These are phyloP conservation scores for Candida khao-thaluensis DNA, from an alignment of 805 yeast species.

Conservation along the genomic window DNA sequence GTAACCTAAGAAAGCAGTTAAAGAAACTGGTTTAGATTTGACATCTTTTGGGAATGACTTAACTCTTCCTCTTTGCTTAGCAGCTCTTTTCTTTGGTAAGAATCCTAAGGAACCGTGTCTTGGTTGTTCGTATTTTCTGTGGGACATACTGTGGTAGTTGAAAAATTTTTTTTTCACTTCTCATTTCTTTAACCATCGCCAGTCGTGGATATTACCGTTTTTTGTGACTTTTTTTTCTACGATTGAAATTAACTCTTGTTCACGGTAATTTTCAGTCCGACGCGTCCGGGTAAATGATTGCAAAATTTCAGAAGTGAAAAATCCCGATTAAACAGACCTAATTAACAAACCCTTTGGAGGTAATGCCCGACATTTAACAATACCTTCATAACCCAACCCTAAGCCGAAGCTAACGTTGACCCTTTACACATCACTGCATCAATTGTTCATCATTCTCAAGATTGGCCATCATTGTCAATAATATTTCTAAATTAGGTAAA, in stretches of 20 bases:
- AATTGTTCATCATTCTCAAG: constrained; percentile 4
- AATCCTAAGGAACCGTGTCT: constrained; percentile 99
- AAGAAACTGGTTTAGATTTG: constrained; percentile 19
- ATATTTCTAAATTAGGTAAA: constrained; percentile 1
- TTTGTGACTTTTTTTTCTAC: background rate
- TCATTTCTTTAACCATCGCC: background rate
- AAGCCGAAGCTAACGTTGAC: too few species aligned
- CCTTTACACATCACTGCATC: constrained; percentile 1
- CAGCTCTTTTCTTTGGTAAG: constrained; percentile 99
- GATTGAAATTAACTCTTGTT: background rate
- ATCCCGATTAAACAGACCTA: constrained; percentile 2
- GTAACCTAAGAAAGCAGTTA: constrained; percentile 99
- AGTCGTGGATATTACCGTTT: background rate
- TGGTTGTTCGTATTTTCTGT: constrained; percentile 99
- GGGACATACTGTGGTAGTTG: constrained; percentile 66
- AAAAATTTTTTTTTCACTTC: constrained; percentile 10
- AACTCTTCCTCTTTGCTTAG: constrained; percentile 97
- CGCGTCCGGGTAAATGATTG: background rate
- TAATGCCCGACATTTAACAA: background rate
- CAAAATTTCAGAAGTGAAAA: background rate
- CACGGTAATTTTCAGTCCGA: background rate
- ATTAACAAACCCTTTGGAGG: constrained; percentile 2
- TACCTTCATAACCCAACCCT: too few species aligned
- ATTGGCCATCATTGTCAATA: background rate
- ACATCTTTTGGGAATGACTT: constrained; percentile 87